Conservation (phyloP, 1,139 yeast species). For the Pichia sp. region DNA sequence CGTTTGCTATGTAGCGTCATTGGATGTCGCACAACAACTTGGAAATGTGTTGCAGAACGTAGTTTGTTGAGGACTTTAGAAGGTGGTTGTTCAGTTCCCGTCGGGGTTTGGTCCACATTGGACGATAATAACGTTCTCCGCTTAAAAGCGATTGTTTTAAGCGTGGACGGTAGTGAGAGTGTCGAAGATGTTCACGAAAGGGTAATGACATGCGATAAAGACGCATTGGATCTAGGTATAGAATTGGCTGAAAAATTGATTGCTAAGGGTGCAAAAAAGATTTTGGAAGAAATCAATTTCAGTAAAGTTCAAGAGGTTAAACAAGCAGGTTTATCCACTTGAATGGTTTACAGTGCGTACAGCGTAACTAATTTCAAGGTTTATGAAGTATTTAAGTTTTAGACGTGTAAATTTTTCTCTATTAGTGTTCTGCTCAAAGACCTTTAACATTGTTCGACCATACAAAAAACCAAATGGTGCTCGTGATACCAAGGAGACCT, state of each 20-base stretch:
- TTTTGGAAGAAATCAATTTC: slow-evolving; percentile 76
- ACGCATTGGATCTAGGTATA: slow-evolving; percentile 70
- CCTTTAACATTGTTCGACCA: slow-evolving; percentile 10
- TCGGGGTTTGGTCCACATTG: slow-evolving; percentile 67
- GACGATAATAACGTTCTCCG: slow-evolving; percentile 42
- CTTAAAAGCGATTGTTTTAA: slow-evolving; percentile 72
- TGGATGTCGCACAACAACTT: slow-evolving; percentile 63
- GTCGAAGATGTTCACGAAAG: slow-evolving; percentile 52
- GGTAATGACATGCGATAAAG: slow-evolving; percentile 40
- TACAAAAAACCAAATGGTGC: slow-evolving; percentile 6
- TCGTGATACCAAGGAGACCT: slow-evolving; percentile 20
- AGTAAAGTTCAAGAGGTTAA: slow-evolving; percentile 50
- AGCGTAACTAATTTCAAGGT: background rate
- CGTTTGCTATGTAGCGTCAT: slow-evolving; percentile 57
- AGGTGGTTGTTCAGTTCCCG: slow-evolving; percentile 98
- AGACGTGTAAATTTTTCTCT: background rate
- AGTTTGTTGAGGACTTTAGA: slow-evolving; percentile 81
- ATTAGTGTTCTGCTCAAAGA: background rate
- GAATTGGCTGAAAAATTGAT: slow-evolving; percentile 65
- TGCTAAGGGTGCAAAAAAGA: slow-evolving; percentile 74
- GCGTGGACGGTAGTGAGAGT: slow-evolving; percentile 72
- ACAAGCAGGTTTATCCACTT: slow-evolving; percentile 27
- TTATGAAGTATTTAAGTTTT: background rate
- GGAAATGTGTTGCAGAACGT: slow-evolving; percentile 88
- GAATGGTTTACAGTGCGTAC: background rate